Evolutionary conservation across 495 filamentous ascomycete species (phyloP).

Genomic region (Penicillium arizonense): DNA sequence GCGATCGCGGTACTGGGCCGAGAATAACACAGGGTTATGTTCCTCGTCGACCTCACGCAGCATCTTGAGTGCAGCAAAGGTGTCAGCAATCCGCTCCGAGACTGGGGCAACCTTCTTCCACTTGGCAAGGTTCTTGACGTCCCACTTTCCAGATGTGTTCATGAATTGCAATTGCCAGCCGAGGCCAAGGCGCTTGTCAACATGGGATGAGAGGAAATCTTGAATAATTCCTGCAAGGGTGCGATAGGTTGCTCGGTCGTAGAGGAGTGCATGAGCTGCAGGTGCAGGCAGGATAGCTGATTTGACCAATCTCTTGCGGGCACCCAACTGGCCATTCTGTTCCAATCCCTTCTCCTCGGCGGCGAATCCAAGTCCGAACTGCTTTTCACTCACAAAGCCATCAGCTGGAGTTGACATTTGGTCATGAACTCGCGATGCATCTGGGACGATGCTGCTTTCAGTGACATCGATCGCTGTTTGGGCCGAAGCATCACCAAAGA

Average conservation of each 20-base stretch:
- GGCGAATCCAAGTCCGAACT: conserved; percentile 21
- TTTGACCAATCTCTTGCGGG: conserved; percentile 55
- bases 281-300: conserved; percentile 71
- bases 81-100: conserved; percentile 67
- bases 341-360: conserved; percentile 19
- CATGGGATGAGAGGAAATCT: conserved; percentile 69
- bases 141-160: conserved; percentile 89
- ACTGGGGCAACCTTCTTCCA: conserved; percentile 80
- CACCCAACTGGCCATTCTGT: conserved; percentile 1
- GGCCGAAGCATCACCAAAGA: conserved; percentile 42
- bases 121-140: conserved; percentile 93
- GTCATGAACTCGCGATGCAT: conserved; percentile 41
- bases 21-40: conserved; percentile 76
- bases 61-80: conserved; percentile 87
- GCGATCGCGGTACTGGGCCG: conserved; percentile 58
- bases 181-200: conserved; percentile 74
- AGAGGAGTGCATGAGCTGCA: conserved; percentile 82
- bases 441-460: conserved; percentile 44
- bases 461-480: conserved; percentile 35
- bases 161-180: conserved; percentile 91
- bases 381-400: conserved; percentile 24
- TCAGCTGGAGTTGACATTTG: conserved; percentile 13
- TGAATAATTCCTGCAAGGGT: conserved; percentile 78
- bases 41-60: conserved; percentile 80
- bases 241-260: conserved; percentile 71